Conservation (phyloP, 1,284 basidiomycete species). For the Malassezia obtusa region DNA sequence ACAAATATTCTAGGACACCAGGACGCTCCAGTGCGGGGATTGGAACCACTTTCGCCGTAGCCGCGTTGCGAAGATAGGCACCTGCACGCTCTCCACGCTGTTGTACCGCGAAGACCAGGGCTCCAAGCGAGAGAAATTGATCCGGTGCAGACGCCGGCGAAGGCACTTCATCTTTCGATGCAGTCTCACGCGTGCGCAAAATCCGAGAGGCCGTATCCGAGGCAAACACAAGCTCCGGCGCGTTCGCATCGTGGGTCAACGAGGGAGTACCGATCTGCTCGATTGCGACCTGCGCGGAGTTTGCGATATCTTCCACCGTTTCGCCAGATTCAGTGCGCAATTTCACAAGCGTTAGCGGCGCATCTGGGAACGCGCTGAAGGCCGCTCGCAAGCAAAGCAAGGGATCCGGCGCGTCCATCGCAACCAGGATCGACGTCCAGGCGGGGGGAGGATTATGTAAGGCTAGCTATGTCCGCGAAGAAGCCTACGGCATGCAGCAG, state of each 20-base stretch:
- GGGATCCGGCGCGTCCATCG: conserved; percentile 1
- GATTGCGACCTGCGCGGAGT: background rate
- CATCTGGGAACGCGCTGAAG: background rate
- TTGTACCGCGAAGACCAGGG: conserved; percentile 36
- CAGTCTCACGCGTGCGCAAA: conserved; percentile 16
- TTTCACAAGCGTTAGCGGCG: conserved; percentile 2
- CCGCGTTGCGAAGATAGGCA: conserved; percentile 36
- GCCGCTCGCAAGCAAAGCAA: conserved; percentile 10
- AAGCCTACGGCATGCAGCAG: conserved; percentile 14
- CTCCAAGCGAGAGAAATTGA: conserved; percentile 32
- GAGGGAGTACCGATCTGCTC: background rate
- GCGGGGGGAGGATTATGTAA: background rate
- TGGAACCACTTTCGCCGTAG: conserved; percentile 26
- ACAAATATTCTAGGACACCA: conserved; percentile 35
- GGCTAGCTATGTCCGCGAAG: background rate
- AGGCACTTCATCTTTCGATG: conserved; percentile 5
- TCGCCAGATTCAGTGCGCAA: background rate
- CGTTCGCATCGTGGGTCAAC: background rate
- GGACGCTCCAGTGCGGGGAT: conserved; percentile 35
- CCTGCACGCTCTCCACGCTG: conserved; percentile 33
- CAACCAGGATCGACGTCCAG: background rate
- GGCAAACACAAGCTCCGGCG: conserved; percentile 1
- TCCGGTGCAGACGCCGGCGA: conserved; percentile 21
- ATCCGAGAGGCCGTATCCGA: conserved; percentile 20
- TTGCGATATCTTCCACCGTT: background rate